These are phyloP conservation scores for Hypoxylon sp. DNA, from an alignment of 2,329 filamentous ascomycete species.

Conservation along the genomic window DNA sequence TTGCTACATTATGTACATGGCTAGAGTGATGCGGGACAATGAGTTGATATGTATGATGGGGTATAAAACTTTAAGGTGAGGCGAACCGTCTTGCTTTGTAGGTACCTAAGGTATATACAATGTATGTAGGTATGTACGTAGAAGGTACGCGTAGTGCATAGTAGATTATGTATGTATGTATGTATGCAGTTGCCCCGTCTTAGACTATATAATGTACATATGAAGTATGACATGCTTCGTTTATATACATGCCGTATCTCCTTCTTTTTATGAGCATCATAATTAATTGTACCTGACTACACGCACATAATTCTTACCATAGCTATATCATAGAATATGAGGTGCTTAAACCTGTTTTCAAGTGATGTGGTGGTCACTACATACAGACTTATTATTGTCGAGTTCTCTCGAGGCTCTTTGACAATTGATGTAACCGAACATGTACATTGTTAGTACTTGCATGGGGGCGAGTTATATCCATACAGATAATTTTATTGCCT, in stretches of 20 bases:
- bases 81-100: too few species aligned
- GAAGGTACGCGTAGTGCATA: too few species aligned
- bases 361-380: background rate
- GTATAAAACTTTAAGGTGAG: background rate
- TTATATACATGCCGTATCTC: background rate
- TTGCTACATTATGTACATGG: background rate
- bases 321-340: background rate
- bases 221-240: background rate
- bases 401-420: conserved; percentile 2
- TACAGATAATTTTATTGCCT: conserved; percentile 17
- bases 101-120: background rate
- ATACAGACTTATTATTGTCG: background rate
- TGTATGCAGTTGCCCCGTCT: background rate
- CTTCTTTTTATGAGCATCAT: background rate
- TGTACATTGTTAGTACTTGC: background rate
- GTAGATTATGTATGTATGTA: background rate
- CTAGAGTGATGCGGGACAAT: background rate
- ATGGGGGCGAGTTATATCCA: conserved; percentile 6
- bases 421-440: conserved; percentile 4
- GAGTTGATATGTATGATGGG: background rate
- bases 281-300: background rate
- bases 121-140: background rate
- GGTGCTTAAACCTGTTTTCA: background rate
- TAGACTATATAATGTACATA: background rate
- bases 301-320: background rate